A percentile compares a stretch with the other conserved stretches of the same genome.
Conservation (phyloP, 176 grass and related monocot genomes). For the Saccharum spontaneum region DNA sequence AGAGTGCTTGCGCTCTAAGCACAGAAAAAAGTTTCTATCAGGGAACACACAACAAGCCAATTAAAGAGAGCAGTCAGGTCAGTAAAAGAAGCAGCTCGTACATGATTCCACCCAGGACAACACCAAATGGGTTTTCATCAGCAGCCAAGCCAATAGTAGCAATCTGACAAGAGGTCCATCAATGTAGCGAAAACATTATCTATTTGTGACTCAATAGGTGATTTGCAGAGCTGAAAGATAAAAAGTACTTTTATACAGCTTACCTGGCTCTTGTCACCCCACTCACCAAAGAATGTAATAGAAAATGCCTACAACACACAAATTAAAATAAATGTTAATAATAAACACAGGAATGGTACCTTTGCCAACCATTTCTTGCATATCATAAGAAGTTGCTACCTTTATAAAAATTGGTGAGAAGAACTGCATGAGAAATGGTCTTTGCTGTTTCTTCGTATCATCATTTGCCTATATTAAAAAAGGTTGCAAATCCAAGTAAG, state of each 20-base stretch:
- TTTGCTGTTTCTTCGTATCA: slow-evolving; percentile 80
- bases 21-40: slow-evolving; percentile 11
- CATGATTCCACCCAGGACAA: slow-evolving; percentile 91
- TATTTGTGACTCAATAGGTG: neutral
- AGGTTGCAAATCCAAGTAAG: slow-evolving; percentile 8
- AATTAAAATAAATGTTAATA: slow-evolving; percentile 23
- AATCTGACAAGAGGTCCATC: slow-evolving; percentile 51
- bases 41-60: neutral
- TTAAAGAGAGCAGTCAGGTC: neutral
- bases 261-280: slow-evolving; percentile 99
- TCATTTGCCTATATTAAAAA: slow-evolving; percentile 61
- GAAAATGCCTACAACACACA: slow-evolving; percentile 80
- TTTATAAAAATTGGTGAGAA: slow-evolving; percentile 99
- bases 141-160: slow-evolving; percentile 97
- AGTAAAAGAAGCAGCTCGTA: slow-evolving; percentile 40
- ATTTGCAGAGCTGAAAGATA: slow-evolving; percentile 7
- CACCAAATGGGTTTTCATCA: slow-evolving; percentile 89
- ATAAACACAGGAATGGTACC: slow-evolving; percentile 8
- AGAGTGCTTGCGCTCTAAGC: slow-evolving; percentile 84
- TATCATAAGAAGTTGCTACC: slow-evolving; percentile 46
- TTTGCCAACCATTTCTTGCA: slow-evolving; percentile 8
- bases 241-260: slow-evolving; percentile 13
- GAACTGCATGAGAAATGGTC: slow-evolving; percentile 78
- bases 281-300: slow-evolving; percentile 98
- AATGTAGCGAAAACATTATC: slow-evolving; percentile 14